Base-by-base conservation (phyloP, 805 yeast species). In the Saccharomyces jurei region DNA sequence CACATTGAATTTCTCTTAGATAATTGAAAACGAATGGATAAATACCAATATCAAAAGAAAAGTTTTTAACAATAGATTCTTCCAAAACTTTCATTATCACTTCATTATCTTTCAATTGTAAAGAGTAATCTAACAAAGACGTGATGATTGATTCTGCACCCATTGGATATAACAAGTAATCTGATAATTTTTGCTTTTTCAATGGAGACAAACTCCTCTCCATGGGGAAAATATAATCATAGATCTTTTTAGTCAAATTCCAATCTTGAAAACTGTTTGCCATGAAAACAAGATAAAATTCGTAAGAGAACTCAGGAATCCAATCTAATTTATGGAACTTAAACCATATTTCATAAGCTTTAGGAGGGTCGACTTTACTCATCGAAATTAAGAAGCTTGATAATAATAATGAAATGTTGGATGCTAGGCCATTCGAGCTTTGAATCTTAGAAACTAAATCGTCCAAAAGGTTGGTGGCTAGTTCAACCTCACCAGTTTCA, bases 391-490 rank as follows among this genome's bases (percentile, higher is more conserved):
- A 58, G 57, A 77, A 81, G 11, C 72, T 67, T 2, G 83, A 75
- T 32, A 81, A 60, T 9, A 81, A 63, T 47, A 66, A 51, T 1
- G 78, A 71, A 25, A 80, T 69, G 53, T 72, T 71, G 8, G 64
- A 48, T 28, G 66, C 65, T 21, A 64, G 62, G 13, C 72, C 71
- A 41, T 67, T 64, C 50, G 69, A 68, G 25, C 66, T 61, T 60
- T 73, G 74, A 60, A 75, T 75, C 48, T 79, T 78, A 0, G 73
- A 60, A 46, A 85, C 65, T 5, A 84, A 71, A 46, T 75, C 71
- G 63, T 85, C 87, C 60, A 86, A 69, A 54, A 84, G 76, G 55
- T 77, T 73, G 1, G 85, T 76, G 3, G 89, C 83, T 46, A 77
- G 60, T 8, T 73, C 71, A 41, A 75, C 58, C 58, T 83, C 79